Conservation (phyloP, 129 eudicot genomes). For the Flaveria robusta region DNA sequence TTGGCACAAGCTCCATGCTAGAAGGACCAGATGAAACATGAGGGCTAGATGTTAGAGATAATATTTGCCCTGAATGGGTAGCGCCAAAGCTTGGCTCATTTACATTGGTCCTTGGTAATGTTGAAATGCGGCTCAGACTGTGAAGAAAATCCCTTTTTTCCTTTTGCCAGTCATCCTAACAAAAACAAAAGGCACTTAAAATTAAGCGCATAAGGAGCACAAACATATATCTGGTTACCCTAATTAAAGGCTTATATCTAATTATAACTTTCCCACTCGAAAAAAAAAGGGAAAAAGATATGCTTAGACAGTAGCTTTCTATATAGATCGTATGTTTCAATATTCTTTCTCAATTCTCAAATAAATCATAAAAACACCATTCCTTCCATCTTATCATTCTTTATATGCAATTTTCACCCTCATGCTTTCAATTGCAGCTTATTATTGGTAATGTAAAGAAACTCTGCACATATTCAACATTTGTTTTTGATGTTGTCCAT, state of each 20-base stretch:
- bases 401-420: background rate
- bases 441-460: background rate
- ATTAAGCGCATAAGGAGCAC: background rate
- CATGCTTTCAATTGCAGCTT: background rate
- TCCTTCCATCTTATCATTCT: slow-evolving; percentile 12
- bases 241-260: too few relatives aligned
- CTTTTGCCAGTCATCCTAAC: slow-evolving; percentile 97
- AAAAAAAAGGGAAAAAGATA: background rate
- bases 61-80: slow-evolving; percentile 63
- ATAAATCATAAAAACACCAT: slow-evolving; percentile 1
- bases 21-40: slow-evolving; percentile 62
- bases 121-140: slow-evolving; percentile 83
- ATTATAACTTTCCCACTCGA: background rate
- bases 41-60: slow-evolving; percentile 63
- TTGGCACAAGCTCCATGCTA: slow-evolving; percentile 68
- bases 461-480: background rate
- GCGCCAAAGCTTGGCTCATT: slow-evolving; percentile 49
- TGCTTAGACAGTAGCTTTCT: slow-evolving; percentile 5
- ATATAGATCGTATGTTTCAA: slow-evolving; percentile 6
- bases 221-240: slow-evolving; percentile 14
- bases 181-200: slow-evolving; percentile 12
- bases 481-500: slow-evolving; percentile 2
- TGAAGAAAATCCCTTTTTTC: slow-evolving; percentile 92
- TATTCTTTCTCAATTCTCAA: slow-evolving; percentile 3
- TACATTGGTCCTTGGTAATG: slow-evolving; percentile 72